Evolutionary conservation across 495 filamentous ascomycete genomes (phyloP).

Genomic region (Darksidea phi): DNA sequence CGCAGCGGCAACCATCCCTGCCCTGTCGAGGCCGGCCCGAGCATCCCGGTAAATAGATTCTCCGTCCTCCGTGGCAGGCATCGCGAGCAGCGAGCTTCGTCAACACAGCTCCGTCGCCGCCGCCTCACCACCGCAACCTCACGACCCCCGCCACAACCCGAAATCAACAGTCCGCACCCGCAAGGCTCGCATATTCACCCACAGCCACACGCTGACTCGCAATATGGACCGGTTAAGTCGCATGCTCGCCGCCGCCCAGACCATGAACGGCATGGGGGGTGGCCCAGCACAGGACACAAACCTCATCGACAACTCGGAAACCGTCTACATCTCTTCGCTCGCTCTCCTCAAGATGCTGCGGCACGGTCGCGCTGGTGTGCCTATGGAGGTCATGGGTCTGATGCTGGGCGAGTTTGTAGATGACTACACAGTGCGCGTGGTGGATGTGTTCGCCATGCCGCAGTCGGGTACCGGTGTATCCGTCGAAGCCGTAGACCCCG

Average conservation of each 20-base stretch:
- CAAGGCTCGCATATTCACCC: constrained; percentile 2
- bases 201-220: not conserved
- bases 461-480: constrained; percentile 97
- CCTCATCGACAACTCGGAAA: constrained; percentile 98
- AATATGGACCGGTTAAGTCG: constrained; percentile 83
- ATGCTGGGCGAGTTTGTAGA: constrained; percentile 99
- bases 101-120: constrained; percentile 20
- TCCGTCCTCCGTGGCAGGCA: not conserved
- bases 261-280: constrained; percentile 69
- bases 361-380: constrained; percentile 94
- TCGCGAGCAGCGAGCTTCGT: constrained; percentile 31
- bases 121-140: constrained; percentile 5
- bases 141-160: not conserved
- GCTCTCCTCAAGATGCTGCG: constrained; percentile 97
- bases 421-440: constrained; percentile 96
- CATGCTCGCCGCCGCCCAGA: constrained; percentile 75
- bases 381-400: constrained; percentile 99
- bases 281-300: constrained; percentile 69
- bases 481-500: constrained; percentile 95
- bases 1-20: constrained; percentile 14
- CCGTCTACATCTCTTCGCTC: constrained; percentile 97
- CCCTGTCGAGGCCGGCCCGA: not conserved
- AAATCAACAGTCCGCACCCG: constrained; percentile 3
- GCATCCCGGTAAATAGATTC: constrained; percentile 2
- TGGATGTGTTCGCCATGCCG: constrained; percentile 99